phyloP scores from a whole-genome alignment of 306 rosid species.

The Luffa aegyptiaca region DNA sequence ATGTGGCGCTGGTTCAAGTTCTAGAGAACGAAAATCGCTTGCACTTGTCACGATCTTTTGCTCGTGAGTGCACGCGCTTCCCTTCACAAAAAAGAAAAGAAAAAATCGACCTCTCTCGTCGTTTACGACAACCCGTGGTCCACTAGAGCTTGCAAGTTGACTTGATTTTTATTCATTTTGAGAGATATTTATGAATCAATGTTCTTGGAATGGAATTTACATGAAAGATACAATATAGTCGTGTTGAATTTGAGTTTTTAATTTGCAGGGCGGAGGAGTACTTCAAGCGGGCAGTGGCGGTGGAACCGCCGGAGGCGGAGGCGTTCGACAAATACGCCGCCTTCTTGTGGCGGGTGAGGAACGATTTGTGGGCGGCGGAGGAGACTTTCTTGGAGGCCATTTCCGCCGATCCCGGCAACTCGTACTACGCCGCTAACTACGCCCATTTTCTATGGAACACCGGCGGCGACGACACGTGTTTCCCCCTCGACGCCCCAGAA shows the following conservation, averaged over 20 bases:
- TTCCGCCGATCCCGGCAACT: conserved; percentile 61
- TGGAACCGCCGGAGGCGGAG: conserved; percentile 68
- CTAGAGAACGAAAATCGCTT: not conserved
- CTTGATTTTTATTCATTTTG: not conserved
- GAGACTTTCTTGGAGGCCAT: conserved; percentile 79
- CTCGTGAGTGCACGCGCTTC: conserved; percentile 3
- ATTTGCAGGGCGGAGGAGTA: conserved; percentile 73
- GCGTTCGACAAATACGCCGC: conserved; percentile 72
- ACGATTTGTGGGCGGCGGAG: conserved; percentile 86
- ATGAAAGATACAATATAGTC: not conserved
- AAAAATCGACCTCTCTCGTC: not conserved
- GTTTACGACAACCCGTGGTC: not conserved
- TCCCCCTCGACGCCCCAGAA: conserved; percentile 44
- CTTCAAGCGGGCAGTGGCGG: conserved; percentile 58
- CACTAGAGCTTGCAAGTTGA: not conserved
- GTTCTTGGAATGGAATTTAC: not conserved
- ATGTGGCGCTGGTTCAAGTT: not conserved
- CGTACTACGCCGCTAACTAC: conserved; percentile 65
- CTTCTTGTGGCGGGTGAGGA: conserved; percentile 63
- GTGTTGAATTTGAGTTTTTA: not conserved
- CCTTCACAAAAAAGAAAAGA: not conserved
- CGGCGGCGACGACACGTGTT: conserved; percentile 90
- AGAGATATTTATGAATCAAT: not conserved
- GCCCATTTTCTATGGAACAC: conserved; percentile 95
- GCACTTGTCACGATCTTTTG: not conserved